Conservation (phyloP, 345 rosid genomes). For the Gossypium turneri region DNA sequence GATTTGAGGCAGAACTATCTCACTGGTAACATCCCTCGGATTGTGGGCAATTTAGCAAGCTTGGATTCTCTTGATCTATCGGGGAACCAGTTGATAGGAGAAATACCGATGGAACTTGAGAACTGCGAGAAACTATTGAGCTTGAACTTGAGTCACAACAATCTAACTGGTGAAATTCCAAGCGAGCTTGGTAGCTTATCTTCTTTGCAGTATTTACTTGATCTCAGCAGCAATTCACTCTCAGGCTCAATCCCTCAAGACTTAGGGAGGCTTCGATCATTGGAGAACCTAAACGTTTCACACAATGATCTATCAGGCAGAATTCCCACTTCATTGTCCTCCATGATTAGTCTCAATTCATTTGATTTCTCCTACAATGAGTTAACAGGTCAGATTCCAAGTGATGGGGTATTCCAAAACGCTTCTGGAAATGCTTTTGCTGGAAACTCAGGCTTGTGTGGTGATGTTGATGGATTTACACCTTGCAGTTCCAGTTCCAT, state of each 20-base stretch:
- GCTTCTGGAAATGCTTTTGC: constrained; percentile 33
- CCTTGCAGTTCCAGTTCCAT: constrained; percentile 25
- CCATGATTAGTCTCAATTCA: constrained; percentile 40
- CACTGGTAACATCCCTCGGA: constrained; percentile 37
- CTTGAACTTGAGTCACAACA: constrained; percentile 55
- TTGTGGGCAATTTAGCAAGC: constrained; percentile 28
- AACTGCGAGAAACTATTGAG: constrained; percentile 34
- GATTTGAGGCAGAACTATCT: constrained; percentile 51
- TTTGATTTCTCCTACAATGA: constrained; percentile 56
- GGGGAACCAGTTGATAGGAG: constrained; percentile 36
- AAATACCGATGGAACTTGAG: constrained; percentile 37
- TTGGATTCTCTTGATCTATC: constrained; percentile 48
- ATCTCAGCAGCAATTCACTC: constrained; percentile 64
- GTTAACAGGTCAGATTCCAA: constrained; percentile 49
- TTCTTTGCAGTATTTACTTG: constrained; percentile 37
- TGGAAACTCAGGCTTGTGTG: constrained; percentile 63
- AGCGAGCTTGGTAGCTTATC: constrained; percentile 38
- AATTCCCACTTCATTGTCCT: constrained; percentile 45
- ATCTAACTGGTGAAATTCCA: constrained; percentile 48
- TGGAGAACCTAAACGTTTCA: constrained; percentile 55
- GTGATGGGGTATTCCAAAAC: constrained; percentile 34
- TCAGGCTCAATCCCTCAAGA: constrained; percentile 48
- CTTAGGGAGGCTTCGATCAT: constrained; percentile 31
- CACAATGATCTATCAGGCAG: constrained; percentile 48
- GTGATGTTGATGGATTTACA: constrained; percentile 38